Evolutionary conservation across 352 stramenopile genomes (phyloP), one percentile per base, ranked within the genome.

Genomic region (Phytophthora rubi): DNA sequence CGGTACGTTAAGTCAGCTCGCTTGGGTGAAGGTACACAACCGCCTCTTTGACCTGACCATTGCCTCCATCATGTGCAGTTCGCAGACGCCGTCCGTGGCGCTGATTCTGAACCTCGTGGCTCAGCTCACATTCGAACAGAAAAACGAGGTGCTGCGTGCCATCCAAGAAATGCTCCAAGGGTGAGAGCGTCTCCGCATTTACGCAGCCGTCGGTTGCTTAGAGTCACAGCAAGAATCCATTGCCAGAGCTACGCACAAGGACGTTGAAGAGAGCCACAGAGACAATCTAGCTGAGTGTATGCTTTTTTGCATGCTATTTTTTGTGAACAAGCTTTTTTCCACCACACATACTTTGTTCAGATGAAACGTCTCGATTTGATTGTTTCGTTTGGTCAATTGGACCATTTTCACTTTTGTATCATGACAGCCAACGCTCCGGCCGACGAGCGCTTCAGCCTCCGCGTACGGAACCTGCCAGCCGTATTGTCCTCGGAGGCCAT

Each of bases 81-180:
- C 85, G 35, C 75, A 73, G 42, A 80, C 71, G 45, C 83, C 86
- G 51, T 91, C 86, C 26, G 73, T 93, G 48, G 74, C 75, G 18
- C 77, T 89, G 74, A 90, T 95, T 44, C n/a, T 95, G 26, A 91
- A 93, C 64, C 83, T 91, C 30, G 81, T 93, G 61, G 69, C 75
- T 37, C 83, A 86, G 59, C 70, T 95, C 54, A 82, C 82, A 54
- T 30, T 77, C 35, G 82, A 88, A 16, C 82, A 95, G 73, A 89
- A 95, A 74, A 68, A 75, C 23, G 85, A 95, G 57, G 73, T 94
- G 39, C 44, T 95, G 21, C 64, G 83, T 56, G 74, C 85, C 44
- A 80, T 95, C 60, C 83, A 90, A 68, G 82, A 92, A 52, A 70
- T 89, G 39, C 37, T 91, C 42, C 62, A 86, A 69, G 70, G 65